Evolutionary conservation across 2,329 filamentous ascomycete genomes (phyloP).

Genomic region (Monilinia polystroma): DNA sequence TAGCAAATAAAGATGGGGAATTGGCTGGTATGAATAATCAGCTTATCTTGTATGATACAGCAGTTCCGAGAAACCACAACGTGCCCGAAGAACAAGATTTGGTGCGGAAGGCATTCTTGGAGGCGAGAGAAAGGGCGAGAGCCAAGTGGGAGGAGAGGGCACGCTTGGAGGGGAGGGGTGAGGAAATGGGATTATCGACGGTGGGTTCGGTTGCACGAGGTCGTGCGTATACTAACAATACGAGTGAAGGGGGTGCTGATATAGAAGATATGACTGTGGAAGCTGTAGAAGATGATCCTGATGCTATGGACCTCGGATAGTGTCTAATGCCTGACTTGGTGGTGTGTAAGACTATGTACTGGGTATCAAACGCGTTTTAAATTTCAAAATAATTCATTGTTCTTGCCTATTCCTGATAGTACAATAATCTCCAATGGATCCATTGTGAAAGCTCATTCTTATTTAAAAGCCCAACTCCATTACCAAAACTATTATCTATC

Average conservation of each 20-base stretch:
- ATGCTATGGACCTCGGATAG: slow-evolving; percentile 65
- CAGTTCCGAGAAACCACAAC: slow-evolving; percentile 70
- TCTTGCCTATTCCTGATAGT: slow-evolving; percentile 42
- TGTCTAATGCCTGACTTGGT: slow-evolving; percentile 9
- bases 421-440: slow-evolving; percentile 16
- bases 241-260: slow-evolving; percentile 6
- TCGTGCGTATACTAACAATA: slow-evolving; percentile 26
- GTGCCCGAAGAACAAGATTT: slow-evolving; percentile 73
- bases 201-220: slow-evolving; percentile 24
- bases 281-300: slow-evolving; percentile 48
- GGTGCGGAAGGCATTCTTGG: slow-evolving; percentile 80
- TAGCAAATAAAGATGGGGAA: slow-evolving; percentile 56
- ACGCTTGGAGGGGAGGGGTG: slow-evolving; percentile 40
- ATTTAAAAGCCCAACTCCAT: not conserved
- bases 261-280: slow-evolving; percentile 30
- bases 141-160: slow-evolving; percentile 54
- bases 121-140: slow-evolving; percentile 68
- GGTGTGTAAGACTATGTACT: slow-evolving; percentile 11
- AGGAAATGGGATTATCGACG: slow-evolving; percentile 28
- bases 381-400: slow-evolving; percentile 2
- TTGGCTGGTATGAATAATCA: slow-evolving; percentile 58
- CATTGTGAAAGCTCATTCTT: slow-evolving; percentile 5
- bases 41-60: slow-evolving; percentile 73
- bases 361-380: slow-evolving; percentile 7
- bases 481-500: not conserved